phyloP scores from a whole-genome alignment of 306 rosid genomes.

The Corylus americana region DNA sequence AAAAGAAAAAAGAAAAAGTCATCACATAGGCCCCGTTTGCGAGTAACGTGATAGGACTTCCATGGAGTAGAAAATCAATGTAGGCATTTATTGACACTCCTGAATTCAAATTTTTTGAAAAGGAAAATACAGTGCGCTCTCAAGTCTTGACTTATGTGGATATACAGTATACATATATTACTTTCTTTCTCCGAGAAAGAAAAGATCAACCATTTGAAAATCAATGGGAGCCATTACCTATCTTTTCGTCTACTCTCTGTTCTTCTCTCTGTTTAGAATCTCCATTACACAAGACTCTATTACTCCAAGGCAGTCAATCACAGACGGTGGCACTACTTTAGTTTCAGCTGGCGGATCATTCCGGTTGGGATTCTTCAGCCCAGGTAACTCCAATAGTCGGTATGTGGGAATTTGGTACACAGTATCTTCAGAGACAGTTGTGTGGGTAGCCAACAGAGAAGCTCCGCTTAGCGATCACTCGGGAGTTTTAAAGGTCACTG shows the following conservation, averaged over 20 bases:
- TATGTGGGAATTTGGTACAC: not conserved
- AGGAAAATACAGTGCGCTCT: not conserved
- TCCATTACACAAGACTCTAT: conserved; percentile 37
- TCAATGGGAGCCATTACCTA: not conserved
- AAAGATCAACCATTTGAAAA: not conserved
- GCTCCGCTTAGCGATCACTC: not conserved
- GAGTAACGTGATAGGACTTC: too few species aligned
- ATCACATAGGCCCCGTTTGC: too few species aligned
- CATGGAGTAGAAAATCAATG: too few species aligned
- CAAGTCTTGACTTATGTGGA: too few species aligned
- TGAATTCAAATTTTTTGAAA: too few species aligned
- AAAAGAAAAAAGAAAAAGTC: too few species aligned
- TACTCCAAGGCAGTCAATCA: conserved; percentile 26
- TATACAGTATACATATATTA: not conserved
- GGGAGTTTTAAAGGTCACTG: not conserved
- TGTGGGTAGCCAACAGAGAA: not conserved
- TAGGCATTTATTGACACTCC: too few species aligned
- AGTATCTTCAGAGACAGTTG: not conserved
- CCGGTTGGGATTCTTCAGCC: not conserved
- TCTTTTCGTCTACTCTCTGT: not conserved
- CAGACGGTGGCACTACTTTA: conserved; percentile 19
- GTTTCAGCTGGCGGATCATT: not conserved
- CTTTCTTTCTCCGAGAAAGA: not conserved
- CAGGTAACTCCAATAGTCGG: not conserved
- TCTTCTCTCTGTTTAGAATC: conserved; percentile 6